phyloP scores from a whole-genome alignment of 352 stramenopile species.

The Phytopythium sindhum region DNA sequence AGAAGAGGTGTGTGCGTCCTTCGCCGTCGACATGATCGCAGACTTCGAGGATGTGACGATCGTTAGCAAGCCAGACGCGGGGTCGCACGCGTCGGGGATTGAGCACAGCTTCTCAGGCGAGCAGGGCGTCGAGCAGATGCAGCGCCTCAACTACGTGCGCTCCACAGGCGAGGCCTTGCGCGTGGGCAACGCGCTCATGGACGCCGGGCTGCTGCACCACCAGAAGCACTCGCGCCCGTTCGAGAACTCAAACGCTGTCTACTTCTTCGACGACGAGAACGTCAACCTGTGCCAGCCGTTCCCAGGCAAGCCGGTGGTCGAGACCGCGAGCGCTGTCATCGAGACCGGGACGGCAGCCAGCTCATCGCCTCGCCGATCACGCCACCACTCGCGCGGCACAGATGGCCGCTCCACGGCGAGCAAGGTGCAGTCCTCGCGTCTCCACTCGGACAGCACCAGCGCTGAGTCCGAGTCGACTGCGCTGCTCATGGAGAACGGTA shows the following conservation, averaged over 20 bases:
- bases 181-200: conserved; percentile 67
- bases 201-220: conserved; percentile 54
- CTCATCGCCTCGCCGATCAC: conserved; percentile 14
- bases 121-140: conserved; percentile 37
- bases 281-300: conserved; percentile 48
- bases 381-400: conserved; percentile 29
- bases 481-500: conserved; percentile 37
- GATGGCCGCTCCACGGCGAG: conserved; percentile 32
- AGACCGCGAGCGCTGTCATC: background rate
- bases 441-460: conserved; percentile 11
- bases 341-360: conserved; percentile 21
- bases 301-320: conserved; percentile 11
- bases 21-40: conserved; percentile 37
- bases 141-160: conserved; percentile 38
- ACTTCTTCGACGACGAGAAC: conserved; percentile 50
- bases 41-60: conserved; percentile 36
- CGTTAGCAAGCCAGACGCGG: conserved; percentile 13
- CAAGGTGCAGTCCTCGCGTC: conserved; percentile 18
- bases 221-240: conserved; percentile 45
- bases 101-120: conserved; percentile 38
- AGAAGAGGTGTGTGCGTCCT: conserved; percentile 34
- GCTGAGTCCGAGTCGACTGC: conserved; percentile 37
- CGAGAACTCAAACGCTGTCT: conserved; percentile 31
- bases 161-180: conserved; percentile 37
- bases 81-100: conserved; percentile 16